A percentile compares a stretch with the other conserved stretches of the same genome.
phyloP scores from a whole-genome alignment of 1,139 yeast genomes.

The Yamadazyma jaroonii region DNA sequence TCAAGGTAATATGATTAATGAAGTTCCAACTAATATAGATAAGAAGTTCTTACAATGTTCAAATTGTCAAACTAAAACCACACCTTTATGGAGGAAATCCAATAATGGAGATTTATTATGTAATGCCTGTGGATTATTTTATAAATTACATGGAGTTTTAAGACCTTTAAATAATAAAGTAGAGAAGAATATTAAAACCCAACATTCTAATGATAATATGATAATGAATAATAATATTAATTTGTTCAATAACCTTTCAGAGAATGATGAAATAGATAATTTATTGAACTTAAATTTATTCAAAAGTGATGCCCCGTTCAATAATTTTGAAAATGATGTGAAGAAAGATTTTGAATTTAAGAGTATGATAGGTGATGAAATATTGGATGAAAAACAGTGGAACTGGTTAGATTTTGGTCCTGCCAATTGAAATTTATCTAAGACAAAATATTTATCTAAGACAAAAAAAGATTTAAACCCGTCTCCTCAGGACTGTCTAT shows the following conservation, averaged over 20 bases:
- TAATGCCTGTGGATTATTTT: constrained; percentile 49
- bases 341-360: constrained; percentile 14
- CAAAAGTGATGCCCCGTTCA: constrained; percentile 14
- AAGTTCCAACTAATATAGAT: background rate
- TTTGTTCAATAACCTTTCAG: constrained; percentile 21
- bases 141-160: constrained; percentile 45
- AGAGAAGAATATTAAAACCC: background rate
- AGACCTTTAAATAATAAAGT: constrained; percentile 31
- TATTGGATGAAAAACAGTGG: constrained; percentile 20
- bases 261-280: constrained; percentile 39
- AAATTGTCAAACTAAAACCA: constrained; percentile 45
- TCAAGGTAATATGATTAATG: too few species aligned
- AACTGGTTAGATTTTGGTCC: constrained; percentile 33
- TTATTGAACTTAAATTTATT: constrained; percentile 40
- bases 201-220: constrained; percentile 16
- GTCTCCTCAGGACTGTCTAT: too few species aligned
- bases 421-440: constrained; percentile 4
- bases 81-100: constrained; percentile 49
- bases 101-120: constrained; percentile 44
- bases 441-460: too few species aligned
- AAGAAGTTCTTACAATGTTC: constrained; percentile 38
- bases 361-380: constrained; percentile 16
- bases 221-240: constrained; percentile 24
- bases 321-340: constrained; percentile 24
- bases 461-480: too few species aligned